Conservation (phyloP, 805 yeast species). For the Allodekkera sacchari region DNA sequence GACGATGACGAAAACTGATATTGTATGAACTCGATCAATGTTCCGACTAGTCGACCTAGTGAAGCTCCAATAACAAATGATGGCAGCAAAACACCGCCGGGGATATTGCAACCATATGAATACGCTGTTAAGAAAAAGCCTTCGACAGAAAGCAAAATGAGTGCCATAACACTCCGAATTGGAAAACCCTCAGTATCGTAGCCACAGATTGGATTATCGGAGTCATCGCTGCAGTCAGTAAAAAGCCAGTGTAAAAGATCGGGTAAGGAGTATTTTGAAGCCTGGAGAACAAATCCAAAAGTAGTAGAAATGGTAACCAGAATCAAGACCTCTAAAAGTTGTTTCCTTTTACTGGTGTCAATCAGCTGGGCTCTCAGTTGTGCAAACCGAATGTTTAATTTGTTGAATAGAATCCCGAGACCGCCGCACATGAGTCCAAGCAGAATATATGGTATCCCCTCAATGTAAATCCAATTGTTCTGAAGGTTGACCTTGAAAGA, state of each 20-base stretch:
- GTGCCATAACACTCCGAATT: slow-evolving; percentile 20
- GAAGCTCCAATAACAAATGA: slow-evolving; percentile 55
- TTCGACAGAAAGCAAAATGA: slow-evolving; percentile 33
- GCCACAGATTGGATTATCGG: slow-evolving; percentile 15
- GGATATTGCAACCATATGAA: slow-evolving; percentile 59
- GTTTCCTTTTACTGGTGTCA: slow-evolving; percentile 19
- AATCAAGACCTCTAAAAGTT: slow-evolving; percentile 38
- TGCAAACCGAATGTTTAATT: slow-evolving; percentile 38
- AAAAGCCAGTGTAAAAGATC: slow-evolving; percentile 54
- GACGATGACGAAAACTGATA: slow-evolving; percentile 26
- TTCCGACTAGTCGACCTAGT: slow-evolving; percentile 48
- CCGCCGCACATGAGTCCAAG: slow-evolving; percentile 67
- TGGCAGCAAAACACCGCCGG: slow-evolving; percentile 64
- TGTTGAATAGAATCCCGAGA: slow-evolving; percentile 48
- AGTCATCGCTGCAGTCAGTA: slow-evolving; percentile 46
- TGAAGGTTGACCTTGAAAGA: slow-evolving; percentile 62
- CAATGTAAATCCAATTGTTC: slow-evolving; percentile 65
- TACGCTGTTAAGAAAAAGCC: slow-evolving; percentile 59
- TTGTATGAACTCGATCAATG: slow-evolving; percentile 42
- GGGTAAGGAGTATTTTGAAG: slow-evolving; percentile 45
- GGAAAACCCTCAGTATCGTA: slow-evolving; percentile 26
- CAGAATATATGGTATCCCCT: slow-evolving; percentile 61
- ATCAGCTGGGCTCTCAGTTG: slow-evolving; percentile 19
- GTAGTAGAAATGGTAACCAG: slow-evolving; percentile 45
- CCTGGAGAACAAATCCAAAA: slow-evolving; percentile 22